These are phyloP conservation scores for Saraca asoca DNA, from an alignment of 331 rosid species.

Conservation along the genomic window DNA sequence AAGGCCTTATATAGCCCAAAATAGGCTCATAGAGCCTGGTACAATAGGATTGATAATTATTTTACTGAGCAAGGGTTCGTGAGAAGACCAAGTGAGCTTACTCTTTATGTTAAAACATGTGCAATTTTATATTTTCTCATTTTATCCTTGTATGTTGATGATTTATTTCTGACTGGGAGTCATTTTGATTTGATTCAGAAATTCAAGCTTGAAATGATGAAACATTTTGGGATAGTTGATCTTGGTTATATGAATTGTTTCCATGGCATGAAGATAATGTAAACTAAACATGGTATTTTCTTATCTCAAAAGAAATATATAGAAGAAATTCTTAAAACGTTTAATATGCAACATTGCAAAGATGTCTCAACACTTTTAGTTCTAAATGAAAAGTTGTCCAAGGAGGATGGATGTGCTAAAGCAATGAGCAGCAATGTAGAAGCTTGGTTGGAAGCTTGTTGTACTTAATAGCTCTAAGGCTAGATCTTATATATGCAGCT, in stretches of 20 bases:
- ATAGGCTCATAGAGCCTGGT: background rate
- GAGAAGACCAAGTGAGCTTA: background rate
- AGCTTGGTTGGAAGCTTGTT: too few relatives aligned
- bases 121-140: background rate
- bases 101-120: background rate
- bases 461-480: too few relatives aligned
- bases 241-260: background rate
- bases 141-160: background rate
- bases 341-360: background rate
- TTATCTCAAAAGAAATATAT: background rate
- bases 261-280: background rate
- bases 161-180: background rate
- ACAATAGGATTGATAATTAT: background rate
- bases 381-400: background rate
- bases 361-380: background rate
- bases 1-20: background rate
- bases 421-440: background rate
- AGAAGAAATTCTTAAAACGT: background rate
- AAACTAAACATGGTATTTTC: background rate
- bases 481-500: too few relatives aligned
- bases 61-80: background rate
- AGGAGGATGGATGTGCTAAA: background rate
- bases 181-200: too few relatives aligned
- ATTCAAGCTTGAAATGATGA: background rate
- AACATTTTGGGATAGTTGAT: background rate